These are phyloP conservation scores for Candida neerlandica DNA, from an alignment of 1,139 yeast genomes.

Conservation along the genomic window DNA sequence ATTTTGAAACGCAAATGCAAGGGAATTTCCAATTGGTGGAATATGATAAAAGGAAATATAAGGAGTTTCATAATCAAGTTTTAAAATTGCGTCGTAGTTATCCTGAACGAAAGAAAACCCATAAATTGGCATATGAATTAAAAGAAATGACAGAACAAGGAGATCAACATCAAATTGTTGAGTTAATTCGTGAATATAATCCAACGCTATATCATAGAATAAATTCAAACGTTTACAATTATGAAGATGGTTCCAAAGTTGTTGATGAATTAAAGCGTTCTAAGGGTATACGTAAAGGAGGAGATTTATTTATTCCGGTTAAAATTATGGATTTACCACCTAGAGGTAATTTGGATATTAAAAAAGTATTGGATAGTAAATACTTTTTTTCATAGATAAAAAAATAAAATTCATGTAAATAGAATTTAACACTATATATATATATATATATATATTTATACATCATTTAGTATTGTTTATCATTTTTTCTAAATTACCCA, in stretches of 20 bases:
- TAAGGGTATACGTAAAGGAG: no score
- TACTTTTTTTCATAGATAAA: no score
- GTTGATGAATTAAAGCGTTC: no score
- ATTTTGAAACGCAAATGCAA: constrained; percentile 26
- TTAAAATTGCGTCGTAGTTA: constrained; percentile 18
- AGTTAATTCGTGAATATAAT: constrained; percentile 19
- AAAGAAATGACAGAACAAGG: constrained; percentile 10
- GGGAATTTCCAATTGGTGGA: constrained; percentile 39
- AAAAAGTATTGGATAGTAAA: no score
- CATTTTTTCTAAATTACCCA: constrained; percentile 58
- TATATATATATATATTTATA: no score
- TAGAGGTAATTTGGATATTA: no score
- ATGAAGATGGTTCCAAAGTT: no score
- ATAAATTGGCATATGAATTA: constrained; percentile 21
- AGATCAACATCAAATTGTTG: constrained; percentile 7
- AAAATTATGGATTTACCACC: no score
- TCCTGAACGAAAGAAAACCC: constrained; percentile 9
- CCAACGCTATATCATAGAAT: constrained; percentile 26
- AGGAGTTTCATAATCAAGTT: constrained; percentile 21
- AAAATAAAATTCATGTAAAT: no score
- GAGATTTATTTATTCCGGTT: no score
- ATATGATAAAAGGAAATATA: constrained; percentile 24
- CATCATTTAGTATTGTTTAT: constrained; percentile 20
- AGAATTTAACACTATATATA: no score
- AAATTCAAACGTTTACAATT: no score